Base-by-base conservation (phyloP, 495 filamentous ascomycete genomes). In the Trichocladium uniseriatum region DNA sequence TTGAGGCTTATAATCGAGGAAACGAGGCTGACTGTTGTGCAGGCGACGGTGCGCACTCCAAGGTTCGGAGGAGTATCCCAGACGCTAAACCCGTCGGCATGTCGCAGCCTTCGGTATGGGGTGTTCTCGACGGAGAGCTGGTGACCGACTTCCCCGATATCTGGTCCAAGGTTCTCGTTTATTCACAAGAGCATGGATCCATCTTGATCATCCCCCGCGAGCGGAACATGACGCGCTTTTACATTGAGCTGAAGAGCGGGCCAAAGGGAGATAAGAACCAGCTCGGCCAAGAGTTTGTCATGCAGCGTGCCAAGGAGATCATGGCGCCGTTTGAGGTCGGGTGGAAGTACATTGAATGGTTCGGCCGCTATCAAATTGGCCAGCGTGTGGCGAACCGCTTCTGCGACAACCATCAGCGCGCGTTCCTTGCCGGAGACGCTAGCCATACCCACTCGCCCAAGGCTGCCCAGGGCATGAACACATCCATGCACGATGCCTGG, bases 401-500 rank as follows among this genome's bases (percentile, higher is more conserved):
- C 61, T 69, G 69, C 34, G 75, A 79, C 45, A 67, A 70, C 37
- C 65, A 74, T 43, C 45, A 61, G 24, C 65, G 82, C 5, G 73
- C 84, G 5, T 87, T 86, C 60, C 70, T 89, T n/a, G 76, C 81
- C 14, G 84, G 84, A 35, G 84, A 88, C 55, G 84, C 84, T 10
- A 77, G 78, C 31, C 84, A 89, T 62, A 87, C 84, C 0, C 84
- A 87, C 61, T 81, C 77, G 10, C 82, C 84, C 13, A 86, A 86
- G 61, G 81, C 82, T 9, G 85, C 82, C 4, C 85, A 86, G 59
- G 84, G 84, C n/a, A 84, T 84, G 80, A 89, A 89, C 54, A 77
- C 83, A 42, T 80, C 76, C 41, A 82, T 89, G 79, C 82, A 85
- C 54, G 86, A 90, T 59, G 75, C 79, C 11, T 86, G 79, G 72